Base-by-base conservation (phyloP, 1,139 yeast species). In the Yamadazyma blattariae region DNA sequence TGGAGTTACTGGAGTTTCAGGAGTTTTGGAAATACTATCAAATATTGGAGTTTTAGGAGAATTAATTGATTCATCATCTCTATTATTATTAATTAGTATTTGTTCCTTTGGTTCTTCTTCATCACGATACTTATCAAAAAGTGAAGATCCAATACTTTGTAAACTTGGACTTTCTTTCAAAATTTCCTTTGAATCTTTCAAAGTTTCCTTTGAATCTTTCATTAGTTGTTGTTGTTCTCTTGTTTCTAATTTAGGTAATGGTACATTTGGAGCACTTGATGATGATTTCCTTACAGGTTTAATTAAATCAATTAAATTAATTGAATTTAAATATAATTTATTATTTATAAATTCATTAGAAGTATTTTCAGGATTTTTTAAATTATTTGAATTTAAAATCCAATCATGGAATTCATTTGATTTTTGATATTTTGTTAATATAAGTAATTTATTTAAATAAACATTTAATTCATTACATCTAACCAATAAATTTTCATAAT, bases 381-480 rank as follows among this genome's bases (percentile, higher is more conserved):
- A 21, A 16, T 32, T 35, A 10, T 28, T 28, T 2, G 36, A 21
- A 15, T 36, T 33, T 18, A 40, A 38, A 13, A 56, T 44, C 40
- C 53, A 59, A 1, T 44, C 33, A 24, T 37, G 30, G 10, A 59
- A 34, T 25, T 49, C 51, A 2, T 33, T 34, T 16, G 57, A 50
- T 21, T 41, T 44, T 30, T 39, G 41, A 29, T 53, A 42, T 16
- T 40, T 34, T 2, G 39, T 32, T 27, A 43, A 30, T 21, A 44
- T 45, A 25, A 64, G 30, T 17, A 61, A 43, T 23, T 54, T 50
- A 40, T 56, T 59, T 39, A 68, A 50, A 47, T 70, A 70, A 4
- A 49, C 47, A 39, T 62, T 58, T 36, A 70, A 52, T 30, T 63
- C 70, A 23, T 50, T 47, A 38, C 71, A 64, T 13, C 73, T 44